Conservation (phyloP, 2,329 filamentous ascomycete species). For the Purpureocillium takamizusanense region DNA sequence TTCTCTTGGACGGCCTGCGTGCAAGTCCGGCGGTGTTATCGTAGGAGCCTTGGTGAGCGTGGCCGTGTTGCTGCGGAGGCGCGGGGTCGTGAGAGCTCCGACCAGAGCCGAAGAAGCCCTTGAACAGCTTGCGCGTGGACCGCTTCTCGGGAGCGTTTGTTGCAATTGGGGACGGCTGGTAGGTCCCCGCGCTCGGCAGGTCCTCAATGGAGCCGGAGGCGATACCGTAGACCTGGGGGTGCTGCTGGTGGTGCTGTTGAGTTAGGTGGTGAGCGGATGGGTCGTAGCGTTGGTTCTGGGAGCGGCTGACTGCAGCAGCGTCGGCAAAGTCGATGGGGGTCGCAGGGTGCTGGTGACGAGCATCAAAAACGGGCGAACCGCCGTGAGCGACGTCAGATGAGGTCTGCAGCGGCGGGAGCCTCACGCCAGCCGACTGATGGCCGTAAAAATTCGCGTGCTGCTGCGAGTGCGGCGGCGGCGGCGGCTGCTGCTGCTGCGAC, state of each 20-base stretch:
- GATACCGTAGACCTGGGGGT: conserved; percentile 22
- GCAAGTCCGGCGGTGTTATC: conserved; percentile 39
- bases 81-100: conserved; percentile 10
- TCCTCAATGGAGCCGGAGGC: conserved; percentile 16
- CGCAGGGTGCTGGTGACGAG: conserved; percentile 22
- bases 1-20: conserved; percentile 49
- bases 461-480: too few species aligned
- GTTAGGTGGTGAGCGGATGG: conserved; percentile 18
- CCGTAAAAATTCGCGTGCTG: conserved; percentile 20
- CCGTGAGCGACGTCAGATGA: conserved; percentile 13
- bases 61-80: conserved; percentile 15
- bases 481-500: conserved; percentile 13
- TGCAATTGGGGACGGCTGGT: conserved; percentile 19
- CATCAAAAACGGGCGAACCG: conserved; percentile 19
- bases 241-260: conserved; percentile 17
- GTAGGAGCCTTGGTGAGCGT: conserved; percentile 27
- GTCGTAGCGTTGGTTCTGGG: conserved; percentile 42
- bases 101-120: conserved; percentile 38
- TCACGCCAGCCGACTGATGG: conserved; percentile 17
- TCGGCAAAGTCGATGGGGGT: conserved; percentile 33
- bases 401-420: conserved; percentile 21
- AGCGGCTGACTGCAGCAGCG: conserved; percentile 31
- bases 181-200: conserved; percentile 8
- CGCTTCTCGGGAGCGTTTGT: conserved; percentile 32
- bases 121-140: conserved; percentile 44